Evolutionary conservation across 2,329 filamentous ascomycete genomes (phyloP).

Genomic region (Coccinonectria pachysandricola): DNA sequence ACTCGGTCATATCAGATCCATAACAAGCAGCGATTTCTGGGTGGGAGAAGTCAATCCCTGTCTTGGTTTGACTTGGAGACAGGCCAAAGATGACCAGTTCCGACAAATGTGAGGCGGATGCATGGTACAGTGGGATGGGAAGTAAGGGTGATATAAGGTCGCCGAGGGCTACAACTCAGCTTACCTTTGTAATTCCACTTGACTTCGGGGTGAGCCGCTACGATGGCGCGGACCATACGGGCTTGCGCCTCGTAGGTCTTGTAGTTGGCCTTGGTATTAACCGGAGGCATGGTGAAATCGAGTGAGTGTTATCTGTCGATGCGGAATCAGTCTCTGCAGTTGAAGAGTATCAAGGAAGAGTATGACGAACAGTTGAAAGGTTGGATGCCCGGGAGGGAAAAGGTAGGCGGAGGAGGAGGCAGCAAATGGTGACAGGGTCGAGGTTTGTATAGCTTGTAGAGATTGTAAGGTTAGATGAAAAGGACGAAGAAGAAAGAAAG

Average conservation of each 20-base stretch:
- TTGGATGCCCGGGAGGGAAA: not conserved
- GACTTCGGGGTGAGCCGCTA: conserved; percentile 43
- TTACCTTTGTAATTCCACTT: conserved; percentile 54
- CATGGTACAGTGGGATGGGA: too few relatives aligned
- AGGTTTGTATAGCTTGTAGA: conserved; percentile 1
- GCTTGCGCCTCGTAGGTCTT: conserved; percentile 49
- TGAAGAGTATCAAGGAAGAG: conserved; percentile 1
- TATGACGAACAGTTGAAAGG: not conserved
- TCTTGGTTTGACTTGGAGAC: conserved; percentile 11
- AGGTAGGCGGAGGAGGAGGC: not conserved
- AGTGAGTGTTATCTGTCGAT: too few relatives aligned
- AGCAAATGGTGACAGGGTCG: conserved; percentile 1
- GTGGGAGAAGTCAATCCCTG: conserved; percentile 23
- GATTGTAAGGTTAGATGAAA: not conserved
- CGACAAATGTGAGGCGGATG: conserved; percentile 2
- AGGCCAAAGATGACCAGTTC: too few relatives aligned
- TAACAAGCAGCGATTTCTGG: conserved; percentile 38
- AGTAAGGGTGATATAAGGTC: too few relatives aligned
- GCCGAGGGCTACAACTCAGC: too few relatives aligned
- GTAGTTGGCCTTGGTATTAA: conserved; percentile 40
- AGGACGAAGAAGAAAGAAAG: conserved; percentile 1
- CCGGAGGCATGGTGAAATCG: conserved; percentile 31
- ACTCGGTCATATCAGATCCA: conserved; percentile 38
- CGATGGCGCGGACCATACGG: conserved; percentile 49
- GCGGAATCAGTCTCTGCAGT: too few relatives aligned